phyloP scores from a whole-genome alignment of 2,329 filamentous ascomycete species.

The Alternaria solani region DNA sequence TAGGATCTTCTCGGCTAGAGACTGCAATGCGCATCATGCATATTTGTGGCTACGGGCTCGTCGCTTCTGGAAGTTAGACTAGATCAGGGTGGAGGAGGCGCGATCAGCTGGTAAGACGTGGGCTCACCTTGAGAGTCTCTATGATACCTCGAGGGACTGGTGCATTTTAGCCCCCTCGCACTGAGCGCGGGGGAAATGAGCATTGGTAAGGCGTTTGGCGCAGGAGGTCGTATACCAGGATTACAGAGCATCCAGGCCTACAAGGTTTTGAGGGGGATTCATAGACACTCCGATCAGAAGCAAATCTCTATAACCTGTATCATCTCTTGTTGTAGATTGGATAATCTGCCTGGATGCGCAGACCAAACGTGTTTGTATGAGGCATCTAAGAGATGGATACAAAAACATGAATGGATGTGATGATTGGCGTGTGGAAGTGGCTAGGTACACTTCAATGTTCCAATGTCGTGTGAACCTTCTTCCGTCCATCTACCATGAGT shows the following conservation, averaged over 20 bases:
- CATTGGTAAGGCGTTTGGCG: slow-evolving; percentile 7
- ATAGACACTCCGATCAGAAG: background rate
- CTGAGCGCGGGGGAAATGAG: background rate
- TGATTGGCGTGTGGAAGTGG: background rate
- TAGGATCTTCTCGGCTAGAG: background rate
- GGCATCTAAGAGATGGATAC: background rate
- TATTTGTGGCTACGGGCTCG: background rate
- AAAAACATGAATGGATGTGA: background rate
- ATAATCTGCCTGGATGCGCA: background rate
- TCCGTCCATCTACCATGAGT: background rate
- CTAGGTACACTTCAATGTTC: background rate
- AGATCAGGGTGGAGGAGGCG: background rate
- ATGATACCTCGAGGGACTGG: background rate
- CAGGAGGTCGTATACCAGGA: background rate
- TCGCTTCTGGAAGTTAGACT: background rate
- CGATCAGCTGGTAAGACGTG: background rate
- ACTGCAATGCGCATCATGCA: background rate
- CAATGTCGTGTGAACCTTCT: background rate
- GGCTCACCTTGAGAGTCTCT: background rate
- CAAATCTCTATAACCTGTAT: background rate
- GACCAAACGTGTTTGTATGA: background rate
- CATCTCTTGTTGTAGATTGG: background rate
- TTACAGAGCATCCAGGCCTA: background rate
- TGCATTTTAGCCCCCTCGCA: background rate
- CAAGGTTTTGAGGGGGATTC: background rate